phyloP scores from a whole-genome alignment of 371 early-diverging fungal genomes.

The Sporodiniella umbellata region DNA sequence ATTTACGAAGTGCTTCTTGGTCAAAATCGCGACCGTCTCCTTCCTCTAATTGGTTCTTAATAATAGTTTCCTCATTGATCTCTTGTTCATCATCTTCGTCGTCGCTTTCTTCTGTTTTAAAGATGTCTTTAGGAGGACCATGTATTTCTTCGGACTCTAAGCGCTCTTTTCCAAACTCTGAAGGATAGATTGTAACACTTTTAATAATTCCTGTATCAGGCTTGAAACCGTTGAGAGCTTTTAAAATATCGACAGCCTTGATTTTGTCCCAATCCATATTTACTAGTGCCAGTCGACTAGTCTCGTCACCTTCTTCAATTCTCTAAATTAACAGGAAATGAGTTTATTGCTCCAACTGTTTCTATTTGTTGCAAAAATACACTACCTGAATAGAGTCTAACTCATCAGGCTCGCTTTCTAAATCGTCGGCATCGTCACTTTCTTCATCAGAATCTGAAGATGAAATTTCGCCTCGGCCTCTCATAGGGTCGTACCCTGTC shows the following conservation, averaged over 20 bases:
- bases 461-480: conserved; percentile 76
- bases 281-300: conserved; percentile 86
- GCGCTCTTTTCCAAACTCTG: conserved; percentile 94
- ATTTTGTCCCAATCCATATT: conserved; percentile 97
- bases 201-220: conserved; percentile 72
- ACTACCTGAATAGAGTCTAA: conserved; percentile 18
- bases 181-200: conserved; percentile 87
- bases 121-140: conserved; percentile 86
- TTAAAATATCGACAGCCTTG: conserved; percentile 82
- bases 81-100: conserved; percentile 49
- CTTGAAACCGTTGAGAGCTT: conserved; percentile 85
- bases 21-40: conserved; percentile 77
- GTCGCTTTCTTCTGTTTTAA: conserved; percentile 40
- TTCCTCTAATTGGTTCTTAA: conserved; percentile 55
- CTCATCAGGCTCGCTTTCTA: conserved; percentile 56
- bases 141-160: conserved; percentile 69
- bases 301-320: conserved; percentile 83
- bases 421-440: conserved; percentile 48
- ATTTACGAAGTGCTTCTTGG: conserved; percentile 80
- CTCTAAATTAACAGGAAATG: conserved; percentile 12
- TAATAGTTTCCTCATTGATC: conserved; percentile 43
- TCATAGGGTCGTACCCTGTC: conserved; percentile 71
- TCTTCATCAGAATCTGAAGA: conserved; percentile 57
- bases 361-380: conserved; percentile 41
- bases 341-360: conserved; percentile 54